Conservation (phyloP, 257 asterid genomes). For the Anisodus acutangulus region DNA sequence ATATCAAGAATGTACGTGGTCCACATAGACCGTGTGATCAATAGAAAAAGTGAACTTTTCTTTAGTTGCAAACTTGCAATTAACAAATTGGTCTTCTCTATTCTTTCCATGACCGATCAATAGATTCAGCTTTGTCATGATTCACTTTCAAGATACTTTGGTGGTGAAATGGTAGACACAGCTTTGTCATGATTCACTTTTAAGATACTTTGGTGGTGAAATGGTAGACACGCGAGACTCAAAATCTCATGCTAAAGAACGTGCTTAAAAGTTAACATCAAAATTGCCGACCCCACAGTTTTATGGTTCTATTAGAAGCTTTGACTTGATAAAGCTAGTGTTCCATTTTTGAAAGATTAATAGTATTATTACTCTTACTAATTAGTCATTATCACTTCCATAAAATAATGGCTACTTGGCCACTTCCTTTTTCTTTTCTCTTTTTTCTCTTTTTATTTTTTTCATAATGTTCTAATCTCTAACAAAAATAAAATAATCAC, state of each 20-base stretch:
- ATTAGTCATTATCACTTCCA: not conserved
- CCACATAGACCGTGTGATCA: not conserved
- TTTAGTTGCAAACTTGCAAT: not conserved
- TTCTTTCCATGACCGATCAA: too few relatives aligned
- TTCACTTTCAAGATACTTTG: too few relatives aligned
- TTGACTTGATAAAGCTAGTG: not conserved
- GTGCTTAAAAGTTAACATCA: not conserved
- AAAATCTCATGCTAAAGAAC: too few relatives aligned
- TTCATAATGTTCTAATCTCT: not conserved
- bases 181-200: too few relatives aligned
- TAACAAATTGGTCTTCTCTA: not conserved
- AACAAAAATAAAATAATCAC: not conserved
- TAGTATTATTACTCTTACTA: not conserved
- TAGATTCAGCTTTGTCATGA: too few relatives aligned
- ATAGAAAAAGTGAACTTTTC: not conserved
- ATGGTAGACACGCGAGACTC: too few relatives aligned
- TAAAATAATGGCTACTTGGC: not conserved
- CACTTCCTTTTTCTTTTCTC: not conserved
- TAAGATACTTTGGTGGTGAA: too few relatives aligned
- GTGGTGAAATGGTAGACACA: too few relatives aligned
- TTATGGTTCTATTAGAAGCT: not conserved
- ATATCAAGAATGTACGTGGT: not conserved
- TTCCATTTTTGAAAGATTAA: not conserved
- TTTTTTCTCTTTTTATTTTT: not conserved
- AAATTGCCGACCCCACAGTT: not conserved